Conservation (phyloP, 2,329 filamentous ascomycete genomes). For the Daldinia eschscholtzii region DNA sequence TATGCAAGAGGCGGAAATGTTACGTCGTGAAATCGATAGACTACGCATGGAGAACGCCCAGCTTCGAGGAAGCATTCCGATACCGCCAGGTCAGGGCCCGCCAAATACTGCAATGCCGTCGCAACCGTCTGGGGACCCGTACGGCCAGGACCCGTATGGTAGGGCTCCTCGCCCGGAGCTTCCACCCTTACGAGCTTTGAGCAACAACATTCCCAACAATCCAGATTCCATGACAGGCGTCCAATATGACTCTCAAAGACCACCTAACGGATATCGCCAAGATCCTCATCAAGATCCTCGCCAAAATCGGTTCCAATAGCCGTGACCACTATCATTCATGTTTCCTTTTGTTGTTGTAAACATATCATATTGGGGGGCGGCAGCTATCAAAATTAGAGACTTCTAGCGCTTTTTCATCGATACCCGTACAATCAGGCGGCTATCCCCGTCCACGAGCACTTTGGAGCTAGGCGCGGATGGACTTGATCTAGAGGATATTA, state of each 20-base stretch:
- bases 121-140: constrained; percentile 49
- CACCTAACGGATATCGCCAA: constrained; percentile 57
- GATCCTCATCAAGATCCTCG: constrained; percentile 9
- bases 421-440: constrained; percentile 37
- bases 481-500: constrained; percentile 34
- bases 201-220: constrained; percentile 41
- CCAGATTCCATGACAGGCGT: constrained; percentile 76
- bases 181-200: constrained; percentile 68
- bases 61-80: constrained; percentile 54
- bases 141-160: constrained; percentile 45
- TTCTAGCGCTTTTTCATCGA: constrained; percentile 36
- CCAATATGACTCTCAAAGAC: constrained; percentile 67
- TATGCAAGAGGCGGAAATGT: constrained; percentile 60
- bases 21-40: constrained; percentile 64
- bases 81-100: constrained; percentile 42
- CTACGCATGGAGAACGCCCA: constrained; percentile 64
- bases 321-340: constrained; percentile 30
- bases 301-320: constrained; percentile 5
- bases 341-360: constrained; percentile 37
- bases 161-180: constrained; percentile 61
- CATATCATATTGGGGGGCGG: constrained; percentile 29
- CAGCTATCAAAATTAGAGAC: constrained; percentile 39
- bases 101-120: constrained; percentile 46
- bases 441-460: constrained; percentile 31
- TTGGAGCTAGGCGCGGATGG: constrained; percentile 33